Evolutionary conservation across 1,284 basidiomycete species (phyloP).

Genomic region (Ustilago loliicola): DNA sequence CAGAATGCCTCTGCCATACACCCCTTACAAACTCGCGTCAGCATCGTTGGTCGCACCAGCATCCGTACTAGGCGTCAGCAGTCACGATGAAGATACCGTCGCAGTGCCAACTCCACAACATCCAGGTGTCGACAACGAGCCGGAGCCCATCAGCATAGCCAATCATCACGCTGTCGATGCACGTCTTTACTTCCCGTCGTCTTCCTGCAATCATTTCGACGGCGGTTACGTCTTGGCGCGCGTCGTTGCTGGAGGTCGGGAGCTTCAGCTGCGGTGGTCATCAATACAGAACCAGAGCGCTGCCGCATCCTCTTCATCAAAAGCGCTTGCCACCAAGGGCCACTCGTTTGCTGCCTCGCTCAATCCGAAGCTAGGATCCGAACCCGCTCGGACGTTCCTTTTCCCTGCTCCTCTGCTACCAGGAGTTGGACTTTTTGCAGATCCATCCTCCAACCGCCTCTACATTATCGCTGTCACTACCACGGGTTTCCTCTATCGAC

Average conservation of each 20-base stretch:
- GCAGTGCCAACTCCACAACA: slow-evolving; percentile 51
- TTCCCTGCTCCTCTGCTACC: slow-evolving; percentile 60
- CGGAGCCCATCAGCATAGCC: slow-evolving; percentile 26
- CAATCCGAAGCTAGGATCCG: slow-evolving; percentile 29
- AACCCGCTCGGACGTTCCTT: slow-evolving; percentile 46
- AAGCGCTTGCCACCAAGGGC: slow-evolving; percentile 19
- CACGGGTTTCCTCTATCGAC: slow-evolving; percentile 57
- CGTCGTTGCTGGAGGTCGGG: slow-evolving; percentile 43
- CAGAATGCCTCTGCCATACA: slow-evolving; percentile 49
- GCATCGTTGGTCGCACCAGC: slow-evolving; percentile 37
- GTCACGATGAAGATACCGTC: slow-evolving; percentile 33
- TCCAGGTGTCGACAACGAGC: slow-evolving; percentile 36
- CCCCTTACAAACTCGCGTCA: slow-evolving; percentile 49
- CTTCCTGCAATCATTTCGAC: slow-evolving; percentile 12
- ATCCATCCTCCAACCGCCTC: slow-evolving; percentile 38
- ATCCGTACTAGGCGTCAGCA: slow-evolving; percentile 10
- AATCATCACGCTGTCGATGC: slow-evolving; percentile 47
- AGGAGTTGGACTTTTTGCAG: slow-evolving; percentile 50
- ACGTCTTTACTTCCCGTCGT: slow-evolving; percentile 43
- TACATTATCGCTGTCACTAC: slow-evolving; percentile 56
- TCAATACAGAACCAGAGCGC: slow-evolving; percentile 11
- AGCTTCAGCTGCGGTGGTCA: slow-evolving; percentile 58
- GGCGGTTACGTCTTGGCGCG: slow-evolving; percentile 54
- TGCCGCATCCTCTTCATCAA: slow-evolving; percentile 20
- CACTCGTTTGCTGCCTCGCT: slow-evolving; percentile 31